phyloP scores from a whole-genome alignment of 768 basidiomycete species.

The Boletales sp. region DNA sequence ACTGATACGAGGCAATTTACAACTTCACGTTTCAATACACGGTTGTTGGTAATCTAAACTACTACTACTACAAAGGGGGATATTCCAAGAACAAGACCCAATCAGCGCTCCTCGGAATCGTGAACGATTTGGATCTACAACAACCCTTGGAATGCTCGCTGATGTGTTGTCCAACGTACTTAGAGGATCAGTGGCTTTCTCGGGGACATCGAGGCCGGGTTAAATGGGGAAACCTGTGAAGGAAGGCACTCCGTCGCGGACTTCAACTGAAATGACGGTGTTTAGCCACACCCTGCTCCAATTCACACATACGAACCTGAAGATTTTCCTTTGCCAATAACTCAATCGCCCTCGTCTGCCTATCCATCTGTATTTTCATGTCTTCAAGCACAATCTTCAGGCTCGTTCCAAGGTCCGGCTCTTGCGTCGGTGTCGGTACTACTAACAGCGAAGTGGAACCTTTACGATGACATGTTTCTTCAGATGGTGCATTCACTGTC shows the following conservation, averaged over 20 bases:
- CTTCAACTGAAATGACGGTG: slow-evolving; percentile 10
- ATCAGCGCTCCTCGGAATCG: not conserved
- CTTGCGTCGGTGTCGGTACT: slow-evolving; percentile 15
- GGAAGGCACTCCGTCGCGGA: slow-evolving; percentile 10
- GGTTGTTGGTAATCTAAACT: too few species aligned
- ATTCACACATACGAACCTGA: slow-evolving; percentile 31
- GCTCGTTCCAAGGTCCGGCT: slow-evolving; percentile 20
- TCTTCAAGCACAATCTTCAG: slow-evolving; percentile 37
- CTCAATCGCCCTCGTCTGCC: slow-evolving; percentile 44
- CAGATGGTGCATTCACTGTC: slow-evolving; percentile 7
- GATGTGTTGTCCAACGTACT: not conserved
- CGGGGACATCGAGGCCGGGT: slow-evolving; percentile 12
- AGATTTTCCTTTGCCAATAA: slow-evolving; percentile 44
- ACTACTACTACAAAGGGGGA: too few species aligned
- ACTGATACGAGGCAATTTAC: slow-evolving; percentile 5
- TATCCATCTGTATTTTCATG: slow-evolving; percentile 48
- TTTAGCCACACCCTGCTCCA: slow-evolving; percentile 7
- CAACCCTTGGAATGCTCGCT: not conserved
- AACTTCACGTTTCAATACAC: slow-evolving; percentile 5
- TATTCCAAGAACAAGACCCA: not conserved
- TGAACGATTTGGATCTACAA: too few species aligned
- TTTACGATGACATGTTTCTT: slow-evolving; percentile 9
- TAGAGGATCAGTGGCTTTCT: slow-evolving; percentile 14
- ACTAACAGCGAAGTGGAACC: slow-evolving; percentile 9
- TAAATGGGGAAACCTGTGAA: slow-evolving; percentile 10